Evolutionary conservation across 2,329 filamentous ascomycete genomes (phyloP), one percentile per base, ranked within the genome.

Genomic region (Pezicula carpinea): DNA sequence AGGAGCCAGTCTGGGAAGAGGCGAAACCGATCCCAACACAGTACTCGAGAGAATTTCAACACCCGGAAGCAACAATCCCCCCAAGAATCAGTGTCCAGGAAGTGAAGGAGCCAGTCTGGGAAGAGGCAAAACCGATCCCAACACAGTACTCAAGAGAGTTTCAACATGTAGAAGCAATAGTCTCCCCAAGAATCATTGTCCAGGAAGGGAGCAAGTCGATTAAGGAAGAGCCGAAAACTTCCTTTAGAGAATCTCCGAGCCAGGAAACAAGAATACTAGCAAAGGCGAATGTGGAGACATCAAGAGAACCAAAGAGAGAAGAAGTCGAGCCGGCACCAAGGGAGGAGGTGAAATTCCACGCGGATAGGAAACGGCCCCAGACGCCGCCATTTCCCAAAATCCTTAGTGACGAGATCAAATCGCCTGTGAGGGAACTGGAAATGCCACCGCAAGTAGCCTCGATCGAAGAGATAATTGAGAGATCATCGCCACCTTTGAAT

Each of bases 341-440:
- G 21, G 44, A 40, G 26, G 6, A 21, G 13, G n/a, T n/a, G 17
- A 19, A 11, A 17, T 7, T 13, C 10, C 26, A 34, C n/a, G 18
- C 34, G 29, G 44, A 47, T 14, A 47, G 36, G 44, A 46, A 40
- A 32, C 26, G 46, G 13, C 23, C 3, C 17, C 44, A 44, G 7
- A 49, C 47, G 11, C 36, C 47, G 32, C 47, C 50, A 6, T 39
- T 44, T 19, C 29, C 40, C 6, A 36, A 45, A 45, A 42, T 48
- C 29, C 41, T 43, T 6, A 45, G 45, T 29, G 50, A 50, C 11
- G 43, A 50, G n/a, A 39, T 50, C 18, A 50, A 44, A 36, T 46
- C 44, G 10, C 50, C 50, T 4, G 21, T 29, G 14, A 26, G 13
- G 6, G 39, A 41, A 41, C 6, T 39, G 4, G 44, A 43, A 3